Evolutionary conservation across 192 early-diverging fungal species (phyloP).

Genomic region (Mycoemilia scoparia): DNA sequence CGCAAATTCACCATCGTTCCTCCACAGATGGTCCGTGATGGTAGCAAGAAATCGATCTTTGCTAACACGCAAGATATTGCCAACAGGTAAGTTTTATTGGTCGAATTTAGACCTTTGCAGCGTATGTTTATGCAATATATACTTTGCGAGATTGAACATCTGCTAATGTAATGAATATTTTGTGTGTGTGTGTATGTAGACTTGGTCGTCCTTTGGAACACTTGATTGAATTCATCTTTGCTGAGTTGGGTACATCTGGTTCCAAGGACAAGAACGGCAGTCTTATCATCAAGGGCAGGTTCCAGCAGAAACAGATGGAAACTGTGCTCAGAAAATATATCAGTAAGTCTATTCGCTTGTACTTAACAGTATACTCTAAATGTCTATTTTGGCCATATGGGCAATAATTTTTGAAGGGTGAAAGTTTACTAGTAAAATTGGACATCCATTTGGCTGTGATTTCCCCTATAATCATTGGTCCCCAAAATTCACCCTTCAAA

Average conservation of each 20-base stretch:
- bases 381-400: no score
- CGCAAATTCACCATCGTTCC: conserved; percentile 86
- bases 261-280: conserved; percentile 82
- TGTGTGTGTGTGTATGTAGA: conserved; percentile 16
- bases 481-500: no score
- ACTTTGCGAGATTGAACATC: conserved; percentile 1
- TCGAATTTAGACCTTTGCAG: conserved; percentile 1
- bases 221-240: conserved; percentile 92
- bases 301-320: conserved; percentile 98
- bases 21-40: conserved; percentile 77
- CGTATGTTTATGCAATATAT: conserved; percentile 1
- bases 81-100: conserved; percentile 61
- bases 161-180: neutral
- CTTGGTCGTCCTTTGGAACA: conserved; percentile 94
- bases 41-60: conserved; percentile 91
- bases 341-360: no score
- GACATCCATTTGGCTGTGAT: no score
- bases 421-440: no score
- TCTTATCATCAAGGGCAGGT: conserved; percentile 90
- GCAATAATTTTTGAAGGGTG: no score
- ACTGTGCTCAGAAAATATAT: conserved; percentile 94
- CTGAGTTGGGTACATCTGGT: conserved; percentile 96
- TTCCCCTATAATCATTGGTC: no score
- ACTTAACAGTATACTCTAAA: no score
- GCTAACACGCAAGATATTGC: conserved; percentile 90